Evolutionary conservation across 2,329 filamentous ascomycete genomes (phyloP).

Genomic region (Hymenoscyphus salicellus): DNA sequence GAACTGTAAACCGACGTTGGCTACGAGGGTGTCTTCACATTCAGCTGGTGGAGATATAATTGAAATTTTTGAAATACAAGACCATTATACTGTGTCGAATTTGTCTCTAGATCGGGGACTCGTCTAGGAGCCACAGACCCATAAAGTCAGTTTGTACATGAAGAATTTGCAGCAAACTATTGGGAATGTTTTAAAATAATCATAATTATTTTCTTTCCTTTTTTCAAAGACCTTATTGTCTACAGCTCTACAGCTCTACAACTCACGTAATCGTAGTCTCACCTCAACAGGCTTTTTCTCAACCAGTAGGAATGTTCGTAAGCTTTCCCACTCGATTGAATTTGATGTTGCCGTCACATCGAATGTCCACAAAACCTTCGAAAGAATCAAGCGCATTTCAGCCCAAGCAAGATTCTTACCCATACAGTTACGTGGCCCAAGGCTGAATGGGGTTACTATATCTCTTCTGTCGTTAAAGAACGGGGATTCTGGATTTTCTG

Average conservation of each 20-base stretch:
- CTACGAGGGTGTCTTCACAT: too few species aligned
- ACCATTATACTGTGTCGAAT: too few species aligned
- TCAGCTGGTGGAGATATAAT: too few species aligned
- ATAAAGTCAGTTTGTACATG: too few species aligned
- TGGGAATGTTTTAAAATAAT: too few species aligned
- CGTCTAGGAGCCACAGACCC: too few species aligned
- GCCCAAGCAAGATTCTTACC: slow-evolving; percentile 18
- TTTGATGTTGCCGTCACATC: slow-evolving; percentile 1
- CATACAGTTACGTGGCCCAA: slow-evolving; percentile 35
- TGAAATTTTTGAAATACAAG: too few species aligned
- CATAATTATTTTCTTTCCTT: background rate
- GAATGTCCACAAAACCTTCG: slow-evolving; percentile 1
- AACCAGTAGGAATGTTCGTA: slow-evolving; percentile 5
- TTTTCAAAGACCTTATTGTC: background rate
- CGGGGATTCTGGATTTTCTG: slow-evolving; percentile 11
- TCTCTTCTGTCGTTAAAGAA: slow-evolving; percentile 36
- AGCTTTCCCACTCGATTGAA: background rate
- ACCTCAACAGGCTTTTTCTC: slow-evolving; percentile 7
- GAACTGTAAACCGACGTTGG: too few species aligned
- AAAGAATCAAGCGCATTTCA: slow-evolving; percentile 7
- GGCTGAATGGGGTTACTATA: slow-evolving; percentile 30
- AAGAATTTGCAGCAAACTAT: too few species aligned
- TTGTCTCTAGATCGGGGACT: too few species aligned
- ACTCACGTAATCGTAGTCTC: background rate
- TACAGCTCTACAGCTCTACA: background rate